Conservation (phyloP, 306 rosid species). For the Lablab purpureus region DNA sequence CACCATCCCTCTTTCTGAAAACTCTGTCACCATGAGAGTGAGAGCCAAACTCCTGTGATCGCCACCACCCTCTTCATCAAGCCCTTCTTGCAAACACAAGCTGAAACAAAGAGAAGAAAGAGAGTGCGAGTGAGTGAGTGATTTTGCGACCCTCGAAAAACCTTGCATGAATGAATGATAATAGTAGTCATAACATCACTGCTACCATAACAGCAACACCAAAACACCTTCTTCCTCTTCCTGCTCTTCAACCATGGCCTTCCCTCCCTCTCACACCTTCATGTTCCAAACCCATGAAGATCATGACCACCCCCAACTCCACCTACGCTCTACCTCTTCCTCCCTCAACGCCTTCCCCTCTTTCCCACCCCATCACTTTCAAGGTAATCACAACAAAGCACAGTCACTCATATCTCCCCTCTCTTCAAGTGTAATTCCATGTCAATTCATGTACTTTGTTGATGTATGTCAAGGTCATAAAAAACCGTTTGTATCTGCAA, state of each 20-base stretch:
- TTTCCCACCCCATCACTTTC: slow-evolving; percentile 71
- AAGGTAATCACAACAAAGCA: slow-evolving; percentile 47
- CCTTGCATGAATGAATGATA: slow-evolving; percentile 58
- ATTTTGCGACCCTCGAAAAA: background rate
- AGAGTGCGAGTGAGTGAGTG: background rate
- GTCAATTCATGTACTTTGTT: background rate
- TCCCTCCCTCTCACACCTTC: slow-evolving; percentile 79
- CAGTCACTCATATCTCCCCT: background rate
- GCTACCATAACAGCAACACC: slow-evolving; percentile 15
- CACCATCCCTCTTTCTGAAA: slow-evolving; percentile 63
- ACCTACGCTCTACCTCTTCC: slow-evolving; percentile 47
- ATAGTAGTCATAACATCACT: no score
- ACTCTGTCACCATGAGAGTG: slow-evolving; percentile 92
- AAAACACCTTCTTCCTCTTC: background rate
- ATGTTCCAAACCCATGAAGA: slow-evolving; percentile 77
- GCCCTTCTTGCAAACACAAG: background rate
- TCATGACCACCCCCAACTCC: slow-evolving; percentile 50
- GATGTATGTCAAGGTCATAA: background rate
- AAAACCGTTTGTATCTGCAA: background rate
- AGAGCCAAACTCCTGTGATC: slow-evolving; percentile 73
- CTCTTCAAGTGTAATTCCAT: background rate
- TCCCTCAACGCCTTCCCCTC: slow-evolving; percentile 58
- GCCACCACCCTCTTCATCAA: slow-evolving; percentile 9
- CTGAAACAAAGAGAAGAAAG: background rate
- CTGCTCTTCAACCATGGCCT: slow-evolving; percentile 56